Evolutionary conservation across 1,284 basidiomycete genomes (phyloP), one percentile per base, ranked within the genome.

Genomic region (Naganishia sp.): DNA sequence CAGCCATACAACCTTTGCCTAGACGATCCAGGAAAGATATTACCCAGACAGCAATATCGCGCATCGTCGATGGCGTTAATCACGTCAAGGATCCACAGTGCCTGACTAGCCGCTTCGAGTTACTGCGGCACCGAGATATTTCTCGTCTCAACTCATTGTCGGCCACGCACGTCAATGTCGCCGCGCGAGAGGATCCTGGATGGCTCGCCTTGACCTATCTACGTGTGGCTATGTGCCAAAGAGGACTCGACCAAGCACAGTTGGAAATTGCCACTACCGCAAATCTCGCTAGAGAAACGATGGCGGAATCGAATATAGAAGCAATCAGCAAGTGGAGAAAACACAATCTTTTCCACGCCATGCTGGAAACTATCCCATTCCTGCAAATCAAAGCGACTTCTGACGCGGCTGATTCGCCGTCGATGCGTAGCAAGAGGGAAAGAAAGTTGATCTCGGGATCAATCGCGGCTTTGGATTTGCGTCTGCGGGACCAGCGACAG

Each of bases 41-140:
- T 23, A 25, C 36, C 16, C 59, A 61, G 13, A 10, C 43, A 39
- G 48, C 21, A 6, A 52, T 61, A 5, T 50, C 59, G 13, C 59
- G 42, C 7, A 61, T 61, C 9, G 23, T 42, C 15, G 18, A 43
- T 23, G 59, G 45, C 5, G 33, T 52, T 11, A 18, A 23, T n/a
- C 48, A 49, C 4, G n/a, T 61, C 9, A 36, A 52, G 33, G 59
- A 61, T 50, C 59, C 59, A 2, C 48, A 52, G 16, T 61, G 59
- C 39, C 42, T 61, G 59, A 61, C 59, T 2, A 61, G 59, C 43
- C 59, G 59, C 15, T 61, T 61, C 59, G 59, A 61, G 21, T 18
- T 61, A 5, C 28, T 61, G 48, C 16, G 59, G 23, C 59, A 61
- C 59, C 36, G 28, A 28, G 39, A 61, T 42, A 42, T 61, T 9